Evolutionary conservation across 75 land plant genomes (phyloP).

Genomic region (Pinus albicaulis): DNA sequence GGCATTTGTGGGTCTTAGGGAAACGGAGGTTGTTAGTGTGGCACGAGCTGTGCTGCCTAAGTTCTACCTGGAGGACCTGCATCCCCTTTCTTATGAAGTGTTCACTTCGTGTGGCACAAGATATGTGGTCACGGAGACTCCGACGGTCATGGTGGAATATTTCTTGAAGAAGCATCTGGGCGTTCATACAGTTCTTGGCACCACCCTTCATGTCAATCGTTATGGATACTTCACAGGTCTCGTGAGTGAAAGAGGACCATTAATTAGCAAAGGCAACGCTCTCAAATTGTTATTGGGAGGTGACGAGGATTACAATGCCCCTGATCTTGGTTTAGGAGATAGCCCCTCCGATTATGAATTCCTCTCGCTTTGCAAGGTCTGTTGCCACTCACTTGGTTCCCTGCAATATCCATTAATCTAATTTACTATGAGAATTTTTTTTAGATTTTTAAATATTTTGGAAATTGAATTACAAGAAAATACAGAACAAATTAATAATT

Average conservation of each 20-base stretch:
- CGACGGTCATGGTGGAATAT: constrained; percentile 67
- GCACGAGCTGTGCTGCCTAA: constrained; percentile 75
- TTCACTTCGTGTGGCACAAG: constrained; percentile 26
- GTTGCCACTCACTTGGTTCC: not conserved
- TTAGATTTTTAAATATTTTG: too few relatives aligned
- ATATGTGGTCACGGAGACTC: constrained; percentile 47
- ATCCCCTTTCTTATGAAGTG: constrained; percentile 29
- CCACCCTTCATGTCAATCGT: constrained; percentile 40
- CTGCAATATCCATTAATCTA: too few relatives aligned
- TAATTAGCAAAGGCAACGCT: not conserved
- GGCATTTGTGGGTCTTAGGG: constrained; percentile 55
- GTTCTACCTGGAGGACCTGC: constrained; percentile 73
- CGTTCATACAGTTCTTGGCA: constrained; percentile 44
- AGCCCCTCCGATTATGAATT: constrained; percentile 19
- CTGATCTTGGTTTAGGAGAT: constrained; percentile 24
- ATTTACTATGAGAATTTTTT: too few relatives aligned
- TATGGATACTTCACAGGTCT: constrained; percentile 15
- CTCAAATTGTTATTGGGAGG: not conserved
- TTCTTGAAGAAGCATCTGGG: constrained; percentile 52
- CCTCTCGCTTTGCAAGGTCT: constrained; percentile 39
- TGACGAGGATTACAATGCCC: not conserved
- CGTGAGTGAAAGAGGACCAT: constrained; percentile 23
- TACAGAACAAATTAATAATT: too few relatives aligned
- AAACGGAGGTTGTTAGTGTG: constrained; percentile 44
- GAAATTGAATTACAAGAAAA: too few relatives aligned